These are phyloP conservation scores for Xylariaceae sp. DNA, from an alignment of 2,329 filamentous ascomycete genomes.

Conservation along the genomic window DNA sequence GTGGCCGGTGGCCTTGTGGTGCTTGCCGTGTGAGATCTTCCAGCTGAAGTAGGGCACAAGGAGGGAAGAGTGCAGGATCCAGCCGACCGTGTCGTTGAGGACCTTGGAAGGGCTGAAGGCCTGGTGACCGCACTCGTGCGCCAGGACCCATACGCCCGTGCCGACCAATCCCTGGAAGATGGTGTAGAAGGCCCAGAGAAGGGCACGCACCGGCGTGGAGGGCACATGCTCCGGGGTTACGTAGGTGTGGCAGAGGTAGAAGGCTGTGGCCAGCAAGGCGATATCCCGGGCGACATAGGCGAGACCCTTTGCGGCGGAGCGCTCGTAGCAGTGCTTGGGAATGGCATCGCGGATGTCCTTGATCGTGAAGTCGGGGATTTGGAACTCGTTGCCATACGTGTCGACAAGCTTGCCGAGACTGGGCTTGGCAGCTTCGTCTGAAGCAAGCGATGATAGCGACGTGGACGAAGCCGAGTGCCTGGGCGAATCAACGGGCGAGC, in stretches of 20 bases:
- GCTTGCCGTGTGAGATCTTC: constrained; percentile 99
- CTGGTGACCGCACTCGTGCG: constrained; percentile 96
- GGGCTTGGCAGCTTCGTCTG: constrained; percentile 44
- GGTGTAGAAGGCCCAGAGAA: constrained; percentile 62
- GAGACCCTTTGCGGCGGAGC: constrained; percentile 71
- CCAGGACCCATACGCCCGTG: constrained; percentile 92
- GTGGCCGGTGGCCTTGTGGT: constrained; percentile 98
- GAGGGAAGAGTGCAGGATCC: constrained; percentile 81
- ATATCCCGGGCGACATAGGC: constrained; percentile 83
- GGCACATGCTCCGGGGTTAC: constrained; percentile 81
- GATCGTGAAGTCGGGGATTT: constrained; percentile 92
- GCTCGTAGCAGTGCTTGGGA: constrained; percentile 93
- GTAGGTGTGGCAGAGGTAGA: constrained; percentile 84
- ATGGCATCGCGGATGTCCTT: constrained; percentile 97
- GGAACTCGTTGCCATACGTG: constrained; percentile 92
- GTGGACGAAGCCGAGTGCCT: constrained; percentile 72
- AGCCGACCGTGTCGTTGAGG: constrained; percentile 88
- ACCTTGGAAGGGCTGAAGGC: constrained; percentile 90
- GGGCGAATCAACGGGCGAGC: constrained; percentile 58
- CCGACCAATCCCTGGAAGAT: constrained; percentile 87
- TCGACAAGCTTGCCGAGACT: constrained; percentile 67
- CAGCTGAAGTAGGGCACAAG: constrained; percentile 98
- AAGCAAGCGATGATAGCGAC: constrained; percentile 85
- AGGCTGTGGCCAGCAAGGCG: constrained; percentile 66
- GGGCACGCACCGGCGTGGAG: constrained; percentile 60